Evolutionary conservation across 108 stramenopile species (phyloP).

Genomic region (Epithemia pelagica): DNA sequence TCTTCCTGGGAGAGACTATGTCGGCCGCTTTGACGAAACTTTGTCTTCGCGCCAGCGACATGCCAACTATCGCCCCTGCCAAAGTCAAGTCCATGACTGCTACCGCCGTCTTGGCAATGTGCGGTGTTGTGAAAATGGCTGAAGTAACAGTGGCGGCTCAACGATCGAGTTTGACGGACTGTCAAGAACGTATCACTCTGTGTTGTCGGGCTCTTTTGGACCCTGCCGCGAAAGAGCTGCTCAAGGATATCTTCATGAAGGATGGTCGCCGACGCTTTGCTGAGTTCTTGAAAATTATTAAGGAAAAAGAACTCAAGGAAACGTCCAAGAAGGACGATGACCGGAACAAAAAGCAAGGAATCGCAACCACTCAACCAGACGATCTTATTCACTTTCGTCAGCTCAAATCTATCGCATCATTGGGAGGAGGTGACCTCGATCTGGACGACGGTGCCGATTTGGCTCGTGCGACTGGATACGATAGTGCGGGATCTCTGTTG

Average conservation of each 20-base stretch:
- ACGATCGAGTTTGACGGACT: conserved; percentile 76
- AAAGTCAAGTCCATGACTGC: conserved; percentile 68
- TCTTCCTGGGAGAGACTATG: conserved; percentile 88
- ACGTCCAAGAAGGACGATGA: conserved; percentile 47
- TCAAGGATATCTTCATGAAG: conserved; percentile 62
- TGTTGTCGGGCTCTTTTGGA: conserved; percentile 87
- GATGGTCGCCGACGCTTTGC: conserved; percentile 76
- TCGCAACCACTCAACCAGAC: conserved; percentile 73
- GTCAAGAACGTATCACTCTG: conserved; percentile 85
- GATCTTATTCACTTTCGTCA: conserved; percentile 99
- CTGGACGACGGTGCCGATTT: conserved; percentile 98
- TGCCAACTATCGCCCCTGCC: conserved; percentile 38
- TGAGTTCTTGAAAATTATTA: conserved; percentile 56
- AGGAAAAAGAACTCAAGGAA: conserved; percentile 65
- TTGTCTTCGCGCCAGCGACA: conserved; percentile 59
- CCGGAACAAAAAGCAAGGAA: conserved; percentile 19
- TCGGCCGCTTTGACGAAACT: conserved; percentile 90
- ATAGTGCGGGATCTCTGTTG: conserved; percentile 48
- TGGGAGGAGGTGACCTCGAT: conserved; percentile 88
- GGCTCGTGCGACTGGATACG: conserved; percentile 87
- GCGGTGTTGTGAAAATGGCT: conserved; percentile 86
- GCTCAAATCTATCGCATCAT: conserved; percentile 72
- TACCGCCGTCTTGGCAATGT: conserved; percentile 66
- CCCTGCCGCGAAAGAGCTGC: conserved; percentile 63
- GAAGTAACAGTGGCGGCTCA: conserved; percentile 69